Conservation (phyloP, 2,329 filamentous ascomycete species). For the Pseudogymnoascus sp. region DNA sequence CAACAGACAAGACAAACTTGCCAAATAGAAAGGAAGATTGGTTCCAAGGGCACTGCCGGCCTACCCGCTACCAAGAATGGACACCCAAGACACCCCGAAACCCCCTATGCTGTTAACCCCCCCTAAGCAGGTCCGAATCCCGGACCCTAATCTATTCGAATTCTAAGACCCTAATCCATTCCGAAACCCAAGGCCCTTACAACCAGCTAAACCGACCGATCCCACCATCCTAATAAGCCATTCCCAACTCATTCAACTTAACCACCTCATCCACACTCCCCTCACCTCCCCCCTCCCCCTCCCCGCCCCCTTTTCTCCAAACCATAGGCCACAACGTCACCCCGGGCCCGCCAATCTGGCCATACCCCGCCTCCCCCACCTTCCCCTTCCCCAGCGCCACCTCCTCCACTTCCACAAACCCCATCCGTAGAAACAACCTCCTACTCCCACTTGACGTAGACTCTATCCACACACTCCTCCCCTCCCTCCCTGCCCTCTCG, state of each 20-base stretch:
- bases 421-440: constrained; percentile 15
- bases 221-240: neutral
- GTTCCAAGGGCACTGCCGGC: neutral
- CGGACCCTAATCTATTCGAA: neutral
- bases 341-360: constrained; percentile 13
- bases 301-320: constrained; percentile 11
- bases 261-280: neutral
- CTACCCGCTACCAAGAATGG: neutral
- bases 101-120: neutral
- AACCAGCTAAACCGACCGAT: neutral
- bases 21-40: neutral
- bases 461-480: constrained; percentile 18
- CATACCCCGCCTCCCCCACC: constrained; percentile 11
- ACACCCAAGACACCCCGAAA: neutral
- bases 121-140: neutral
- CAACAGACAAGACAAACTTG: neutral
- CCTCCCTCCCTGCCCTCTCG: constrained; percentile 11
- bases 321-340: constrained; percentile 18
- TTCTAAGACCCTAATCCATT: neutral
- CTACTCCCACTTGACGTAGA: constrained; percentile 13
- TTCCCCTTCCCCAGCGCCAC: constrained; percentile 16
- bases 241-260: neutral
- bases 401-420: constrained; percentile 16
- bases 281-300: neutral
- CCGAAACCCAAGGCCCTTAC: neutral